A percentile compares a stretch with the other conserved stretches of the same genome.
These are phyloP conservation scores for Ogataea degrootiae DNA, from an alignment of 805 yeast genomes.

Conservation along the genomic window DNA sequence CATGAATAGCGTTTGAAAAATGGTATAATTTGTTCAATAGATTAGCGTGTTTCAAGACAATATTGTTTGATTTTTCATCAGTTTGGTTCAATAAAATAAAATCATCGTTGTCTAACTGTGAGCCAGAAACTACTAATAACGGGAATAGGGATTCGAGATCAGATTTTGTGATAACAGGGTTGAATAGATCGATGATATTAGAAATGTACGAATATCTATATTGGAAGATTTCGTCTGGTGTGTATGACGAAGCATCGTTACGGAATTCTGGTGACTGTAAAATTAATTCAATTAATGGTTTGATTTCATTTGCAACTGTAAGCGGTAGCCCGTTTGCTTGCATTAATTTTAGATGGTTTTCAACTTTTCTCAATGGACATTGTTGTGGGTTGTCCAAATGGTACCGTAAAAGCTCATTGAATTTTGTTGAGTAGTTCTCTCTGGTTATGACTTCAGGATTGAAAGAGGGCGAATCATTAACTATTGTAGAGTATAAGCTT, in stretches of 20 bases:
- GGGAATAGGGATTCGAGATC: constrained; percentile 23
- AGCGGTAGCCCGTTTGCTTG: constrained; percentile 26
- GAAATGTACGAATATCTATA: constrained; percentile 18
- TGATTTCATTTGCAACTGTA: constrained; percentile 15
- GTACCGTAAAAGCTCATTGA: constrained; percentile 9
- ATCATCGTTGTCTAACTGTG: constrained; percentile 21
- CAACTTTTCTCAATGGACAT: constrained; percentile 16
- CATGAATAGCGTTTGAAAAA: constrained; percentile 8
- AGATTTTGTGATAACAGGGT: constrained; percentile 14
- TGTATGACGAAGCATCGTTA: not conserved
- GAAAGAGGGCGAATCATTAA: constrained; percentile 4
- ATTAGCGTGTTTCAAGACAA: constrained; percentile 10
- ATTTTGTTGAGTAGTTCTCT: constrained; percentile 16
- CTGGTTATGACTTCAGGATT: constrained; percentile 8
- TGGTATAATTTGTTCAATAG: constrained; percentile 11
- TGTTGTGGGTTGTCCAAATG: constrained; percentile 18
- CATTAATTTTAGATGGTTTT: constrained; percentile 24
- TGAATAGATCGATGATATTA: constrained; percentile 14
- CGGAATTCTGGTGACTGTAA: constrained; percentile 29
- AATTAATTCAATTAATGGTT: constrained; percentile 15
- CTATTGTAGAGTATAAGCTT: not conserved
- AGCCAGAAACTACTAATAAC: constrained; percentile 21
- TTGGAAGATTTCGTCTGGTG: constrained; percentile 14
- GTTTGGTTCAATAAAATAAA: constrained; percentile 15
- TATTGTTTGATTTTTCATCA: not conserved